Evolutionary conservation across 257 asterid species (phyloP).

Genomic region (Verbascum thapsus): DNA sequence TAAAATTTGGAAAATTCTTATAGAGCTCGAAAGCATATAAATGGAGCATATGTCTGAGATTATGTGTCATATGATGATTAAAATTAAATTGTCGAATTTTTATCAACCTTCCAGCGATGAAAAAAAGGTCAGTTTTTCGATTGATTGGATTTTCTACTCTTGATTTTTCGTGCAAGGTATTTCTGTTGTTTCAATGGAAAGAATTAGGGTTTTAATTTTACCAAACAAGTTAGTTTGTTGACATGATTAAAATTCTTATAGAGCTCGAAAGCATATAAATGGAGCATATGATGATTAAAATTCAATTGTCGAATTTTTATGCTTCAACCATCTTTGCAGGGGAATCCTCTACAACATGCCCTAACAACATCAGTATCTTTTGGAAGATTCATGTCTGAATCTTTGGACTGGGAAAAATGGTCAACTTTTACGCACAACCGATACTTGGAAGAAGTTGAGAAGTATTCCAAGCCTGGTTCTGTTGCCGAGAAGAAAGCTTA

Average conservation of each 20-base stretch:
- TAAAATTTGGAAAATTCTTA: not conserved
- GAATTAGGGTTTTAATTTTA: too few relatives aligned
- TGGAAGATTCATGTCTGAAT: conserved; percentile 83
- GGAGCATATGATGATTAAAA: not conserved
- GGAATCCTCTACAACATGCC: conserved; percentile 62
- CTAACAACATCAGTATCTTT: conserved; percentile 80
- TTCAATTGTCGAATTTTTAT: conserved; percentile 2
- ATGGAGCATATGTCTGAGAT: conserved; percentile 1
- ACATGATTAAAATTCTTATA: too few relatives aligned
- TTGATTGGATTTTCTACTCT: too few relatives aligned
- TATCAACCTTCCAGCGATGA: too few relatives aligned
- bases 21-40: not conserved
- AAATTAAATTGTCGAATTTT: conserved; percentile 11
- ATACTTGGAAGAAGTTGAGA: conserved; percentile 80
- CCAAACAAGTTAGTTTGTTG: too few relatives aligned
- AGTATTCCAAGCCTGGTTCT: conserved; percentile 81
- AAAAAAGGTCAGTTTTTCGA: too few relatives aligned
- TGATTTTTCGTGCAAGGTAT: too few relatives aligned
- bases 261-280: not conserved
- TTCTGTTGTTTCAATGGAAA: too few relatives aligned
- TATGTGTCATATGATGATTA: not conserved
- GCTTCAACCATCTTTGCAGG: conserved; percentile 46
- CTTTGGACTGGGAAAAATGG: conserved; percentile 88
- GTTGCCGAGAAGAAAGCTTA: conserved; percentile 95
- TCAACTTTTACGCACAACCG: conserved; percentile 80